These are phyloP conservation scores for Hanseniaspora sp. DNA, from an alignment of 1,139 yeast genomes.

Conservation along the genomic window DNA sequence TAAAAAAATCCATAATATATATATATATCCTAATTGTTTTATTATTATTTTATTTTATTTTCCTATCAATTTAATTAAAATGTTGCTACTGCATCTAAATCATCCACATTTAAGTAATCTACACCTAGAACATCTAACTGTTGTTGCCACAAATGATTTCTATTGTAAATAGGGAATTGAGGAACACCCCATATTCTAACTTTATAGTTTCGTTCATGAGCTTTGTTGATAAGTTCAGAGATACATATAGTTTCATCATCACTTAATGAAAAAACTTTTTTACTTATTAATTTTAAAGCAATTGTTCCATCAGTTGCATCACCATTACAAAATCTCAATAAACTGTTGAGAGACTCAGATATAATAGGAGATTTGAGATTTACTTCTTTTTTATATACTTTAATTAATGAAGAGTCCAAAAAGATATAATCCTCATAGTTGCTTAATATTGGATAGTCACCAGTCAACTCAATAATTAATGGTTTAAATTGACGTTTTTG, in stretches of 20 bases:
- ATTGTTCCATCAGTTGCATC: slow-evolving; percentile 1
- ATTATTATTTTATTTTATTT: background rate
- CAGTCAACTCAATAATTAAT: slow-evolving; percentile 38
- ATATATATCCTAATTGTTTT: background rate
- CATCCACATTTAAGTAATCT: slow-evolving; percentile 40
- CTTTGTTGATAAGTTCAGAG: slow-evolving; percentile 25
- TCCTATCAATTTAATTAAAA: background rate
- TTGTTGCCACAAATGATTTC: slow-evolving; percentile 35
- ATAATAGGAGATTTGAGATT: slow-evolving; percentile 5
- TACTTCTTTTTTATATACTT: background rate
- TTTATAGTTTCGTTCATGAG: slow-evolving; percentile 33
- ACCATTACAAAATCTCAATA: slow-evolving; percentile 19
- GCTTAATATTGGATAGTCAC: slow-evolving; percentile 30
- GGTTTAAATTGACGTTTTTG: slow-evolving; percentile 31
- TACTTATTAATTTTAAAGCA: slow-evolving; percentile 10
- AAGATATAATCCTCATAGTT: slow-evolving; percentile 3
- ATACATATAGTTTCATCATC: slow-evolving; percentile 27
- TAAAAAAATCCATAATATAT: background rate
- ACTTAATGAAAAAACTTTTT: slow-evolving; percentile 19
- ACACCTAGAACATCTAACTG: slow-evolving; percentile 31
- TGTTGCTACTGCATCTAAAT: slow-evolving; percentile 25
- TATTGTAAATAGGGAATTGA: slow-evolving; percentile 34
- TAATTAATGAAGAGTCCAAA: slow-evolving; percentile 10
- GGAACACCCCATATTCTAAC: slow-evolving; percentile 47
- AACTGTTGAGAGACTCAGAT: slow-evolving; percentile 22